A percentile compares a stretch with the other conserved stretches of the same genome.
Evolutionary conservation across 352 stramenopile genomes (phyloP).

Genomic region (Phytophthora rubi): DNA sequence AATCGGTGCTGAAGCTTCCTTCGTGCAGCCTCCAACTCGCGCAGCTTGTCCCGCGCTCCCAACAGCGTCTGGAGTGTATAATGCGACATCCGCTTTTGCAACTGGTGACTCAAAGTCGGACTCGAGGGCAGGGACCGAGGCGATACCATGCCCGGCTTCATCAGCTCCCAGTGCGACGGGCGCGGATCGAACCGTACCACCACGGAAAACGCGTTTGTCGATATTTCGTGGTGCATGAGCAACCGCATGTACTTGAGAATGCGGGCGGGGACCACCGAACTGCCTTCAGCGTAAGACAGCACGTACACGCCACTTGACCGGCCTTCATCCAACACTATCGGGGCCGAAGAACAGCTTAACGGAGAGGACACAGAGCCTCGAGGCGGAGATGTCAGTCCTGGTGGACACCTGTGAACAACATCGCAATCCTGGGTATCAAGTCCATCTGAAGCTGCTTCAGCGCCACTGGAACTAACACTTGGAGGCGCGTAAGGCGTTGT

Average conservation of each 20-base stretch:
- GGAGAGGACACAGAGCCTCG: conserved; percentile 9
- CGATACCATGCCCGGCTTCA: conserved; percentile 84
- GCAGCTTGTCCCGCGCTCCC: conserved; percentile 66
- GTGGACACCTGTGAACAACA: conserved; percentile 13
- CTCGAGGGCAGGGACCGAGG: conserved; percentile 76
- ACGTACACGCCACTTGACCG: conserved; percentile 66
- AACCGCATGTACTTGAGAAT: conserved; percentile 89
- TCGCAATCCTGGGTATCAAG: conserved; percentile 3
- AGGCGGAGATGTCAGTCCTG: conserved; percentile 21
- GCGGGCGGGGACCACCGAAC: conserved; percentile 72
- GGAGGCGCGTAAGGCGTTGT: conserved; percentile 70
- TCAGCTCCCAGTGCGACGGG: conserved; percentile 75
- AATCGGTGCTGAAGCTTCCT: conserved; percentile 36
- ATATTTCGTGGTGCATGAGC: conserved; percentile 87
- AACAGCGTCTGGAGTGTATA: conserved; percentile 79
- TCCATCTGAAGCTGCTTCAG: conserved; percentile 9
- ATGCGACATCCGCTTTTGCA: conserved; percentile 78
- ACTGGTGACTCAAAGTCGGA: conserved; percentile 69
- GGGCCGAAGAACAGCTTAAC: conserved; percentile 24
- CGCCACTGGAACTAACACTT: conserved; percentile 14
- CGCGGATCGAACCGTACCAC: conserved; percentile 77
- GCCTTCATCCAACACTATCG: conserved; percentile 26
- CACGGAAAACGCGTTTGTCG: conserved; percentile 85
- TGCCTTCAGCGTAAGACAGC: conserved; percentile 79
- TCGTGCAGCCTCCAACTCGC: conserved; percentile 51